Evolutionary conservation across 495 filamentous ascomycete species (phyloP).

Genomic region (Clavariopsis aquatica): DNA sequence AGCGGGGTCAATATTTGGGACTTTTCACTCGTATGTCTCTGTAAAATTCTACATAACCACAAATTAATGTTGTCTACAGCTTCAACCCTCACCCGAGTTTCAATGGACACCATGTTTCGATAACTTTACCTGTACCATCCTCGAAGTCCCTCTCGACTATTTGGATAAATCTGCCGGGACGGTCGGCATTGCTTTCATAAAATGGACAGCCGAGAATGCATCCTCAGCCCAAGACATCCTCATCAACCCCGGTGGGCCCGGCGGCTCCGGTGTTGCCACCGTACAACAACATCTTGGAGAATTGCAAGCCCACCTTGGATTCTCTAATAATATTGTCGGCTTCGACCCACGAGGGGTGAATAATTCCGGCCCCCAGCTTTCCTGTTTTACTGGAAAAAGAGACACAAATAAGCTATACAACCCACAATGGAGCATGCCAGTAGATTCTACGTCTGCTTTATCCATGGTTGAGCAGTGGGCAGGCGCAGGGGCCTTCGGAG

Average conservation of each 20-base stretch:
- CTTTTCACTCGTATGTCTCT: too few relatives aligned
- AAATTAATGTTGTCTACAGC: too few relatives aligned
- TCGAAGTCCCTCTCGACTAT: conserved; percentile 47
- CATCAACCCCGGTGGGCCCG: conserved; percentile 51
- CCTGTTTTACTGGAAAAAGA: conserved; percentile 11
- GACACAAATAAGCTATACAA: too few relatives aligned
- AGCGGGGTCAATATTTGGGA: too few relatives aligned
- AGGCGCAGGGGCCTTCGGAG: conserved; percentile 39
- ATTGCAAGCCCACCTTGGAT: conserved; percentile 6
- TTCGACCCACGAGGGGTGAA: conserved; percentile 25
- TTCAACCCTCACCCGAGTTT: too few relatives aligned
- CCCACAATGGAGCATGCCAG: not conserved
- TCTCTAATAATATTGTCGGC: conserved; percentile 43
- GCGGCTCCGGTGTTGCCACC: conserved; percentile 47
- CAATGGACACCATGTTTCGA: conserved; percentile 32
- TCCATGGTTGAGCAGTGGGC: conserved; percentile 32
- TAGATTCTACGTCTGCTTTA: conserved; percentile 37
- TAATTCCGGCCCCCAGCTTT: conserved; percentile 12
- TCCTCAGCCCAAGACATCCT: conserved; percentile 46
- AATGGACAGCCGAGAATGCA: conserved; percentile 22
- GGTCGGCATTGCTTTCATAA: conserved; percentile 40
- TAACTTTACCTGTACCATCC: conserved; percentile 44
- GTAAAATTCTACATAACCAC: too few relatives aligned
- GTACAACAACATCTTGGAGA: not conserved
- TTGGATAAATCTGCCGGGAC: conserved; percentile 41